Evolutionary conservation across 805 yeast species (phyloP), one percentile per base, ranked within the genome.

Genomic region (Priceomyces melissophilus): DNA sequence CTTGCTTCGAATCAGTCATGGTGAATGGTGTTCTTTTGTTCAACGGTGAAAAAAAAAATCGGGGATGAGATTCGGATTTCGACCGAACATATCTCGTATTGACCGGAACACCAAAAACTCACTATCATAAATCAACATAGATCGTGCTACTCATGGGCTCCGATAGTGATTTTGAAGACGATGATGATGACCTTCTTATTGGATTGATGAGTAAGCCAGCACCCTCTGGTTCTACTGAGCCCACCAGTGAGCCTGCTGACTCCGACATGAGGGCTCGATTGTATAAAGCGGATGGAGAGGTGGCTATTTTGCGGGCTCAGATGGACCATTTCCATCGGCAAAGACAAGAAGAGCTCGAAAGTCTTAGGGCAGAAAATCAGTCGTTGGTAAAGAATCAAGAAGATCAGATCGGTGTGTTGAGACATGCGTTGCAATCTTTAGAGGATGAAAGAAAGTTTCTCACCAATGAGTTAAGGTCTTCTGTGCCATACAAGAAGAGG

Each of bases 211-310:
- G 60, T 1, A 58, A 59, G 3, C n/a, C n/a, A n/a, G n/a, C n/a
- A n/a, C n/a, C n/a, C n/a, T n/a, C n/a, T n/a, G n/a, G n/a, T n/a
- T n/a, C n/a, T n/a, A n/a, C n/a, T n/a, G n/a, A 45, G 35, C 14
- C 10, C 17, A 30, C 40, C 13, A 13, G 9, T 6, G 15, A 23
- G n/a, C 23, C 37, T 9, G 36, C 37, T 9, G 36, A 46, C 15
- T 41, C 38, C 40, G 47, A 59, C 45, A 37, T 59, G 41, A 54
- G 54, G 50, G 48, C 53, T 41, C 45, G 53, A 39, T 35, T 80
- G n/a, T 69, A 67, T 40, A 63, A 72, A 28, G 83, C 87, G 4
- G 77, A 76, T 41, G 97, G 97, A 2, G 96, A 90, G 54, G 81
- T 86, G 29, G 81, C 93, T 10, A 81, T 89, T 28, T 67, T 90